Evolutionary conservation across 768 basidiomycete species (phyloP).

Genomic region (Lyophyllum decastes): DNA sequence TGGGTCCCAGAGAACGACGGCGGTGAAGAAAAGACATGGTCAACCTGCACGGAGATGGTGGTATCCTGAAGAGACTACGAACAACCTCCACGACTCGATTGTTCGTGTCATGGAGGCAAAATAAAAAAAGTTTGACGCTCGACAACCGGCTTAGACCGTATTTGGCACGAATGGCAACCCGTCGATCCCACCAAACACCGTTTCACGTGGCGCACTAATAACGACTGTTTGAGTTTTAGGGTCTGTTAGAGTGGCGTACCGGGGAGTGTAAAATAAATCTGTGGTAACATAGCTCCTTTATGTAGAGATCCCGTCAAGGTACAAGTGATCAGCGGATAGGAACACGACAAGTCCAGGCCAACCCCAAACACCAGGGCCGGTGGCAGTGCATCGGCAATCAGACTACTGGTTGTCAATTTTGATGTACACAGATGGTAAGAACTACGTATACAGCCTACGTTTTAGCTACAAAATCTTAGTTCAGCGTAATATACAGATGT

Average conservation of each 20-base stretch:
- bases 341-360: background rate
- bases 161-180: constrained; percentile 20
- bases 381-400: constrained; percentile 17
- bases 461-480: constrained; percentile 18
- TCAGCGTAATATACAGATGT: constrained; percentile 60
- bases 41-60: background rate
- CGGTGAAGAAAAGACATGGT: constrained; percentile 19
- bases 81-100: background rate
- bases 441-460: background rate
- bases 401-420: background rate
- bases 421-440: background rate
- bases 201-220: background rate
- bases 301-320: background rate
- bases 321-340: background rate
- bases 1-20: constrained; percentile 14
- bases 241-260: background rate
- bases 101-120: constrained; percentile 7
- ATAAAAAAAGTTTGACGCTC: constrained; percentile 9
- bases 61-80: background rate
- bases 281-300: background rate
- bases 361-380: background rate
- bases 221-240: background rate
- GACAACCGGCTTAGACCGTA: constrained; percentile 14
- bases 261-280: background rate
- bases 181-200: constrained; percentile 1